Percentiles rank a stretch among this genome's conserved stretches.
These are phyloP conservation scores for Diaporthe sp. DNA, from an alignment of 2,329 filamentous ascomycete species.

Conservation along the genomic window DNA sequence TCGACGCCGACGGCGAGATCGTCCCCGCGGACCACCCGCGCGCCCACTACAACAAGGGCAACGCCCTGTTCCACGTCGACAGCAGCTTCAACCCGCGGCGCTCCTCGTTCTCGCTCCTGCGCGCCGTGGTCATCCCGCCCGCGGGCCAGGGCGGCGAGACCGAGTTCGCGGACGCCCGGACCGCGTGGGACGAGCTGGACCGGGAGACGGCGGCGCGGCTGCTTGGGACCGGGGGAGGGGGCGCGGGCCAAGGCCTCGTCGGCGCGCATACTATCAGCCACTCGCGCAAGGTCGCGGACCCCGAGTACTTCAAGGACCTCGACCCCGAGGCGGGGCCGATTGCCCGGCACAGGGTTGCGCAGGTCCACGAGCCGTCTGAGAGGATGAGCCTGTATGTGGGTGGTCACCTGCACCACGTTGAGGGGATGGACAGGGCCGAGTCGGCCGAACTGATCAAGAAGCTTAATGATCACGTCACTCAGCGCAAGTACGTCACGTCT, in stretches of 20 bases:
- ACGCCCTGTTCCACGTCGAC: constrained; percentile 67
- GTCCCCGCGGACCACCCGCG: constrained; percentile 56
- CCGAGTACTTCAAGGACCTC: constrained; percentile 60
- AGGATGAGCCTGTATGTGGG: constrained; percentile 67
- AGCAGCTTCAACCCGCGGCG: constrained; percentile 67
- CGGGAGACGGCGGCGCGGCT: constrained; percentile 50
- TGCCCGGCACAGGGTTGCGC: constrained; percentile 61
- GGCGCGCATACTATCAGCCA: constrained; percentile 65
- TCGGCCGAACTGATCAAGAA: constrained; percentile 52
- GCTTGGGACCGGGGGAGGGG: constrained; percentile 47
- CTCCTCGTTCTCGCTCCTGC: constrained; percentile 64
- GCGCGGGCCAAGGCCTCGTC: constrained; percentile 52
- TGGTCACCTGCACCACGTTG: constrained; percentile 65
- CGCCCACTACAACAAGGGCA: constrained; percentile 57
- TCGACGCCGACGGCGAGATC: constrained; percentile 60
- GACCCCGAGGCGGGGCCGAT: constrained; percentile 54
- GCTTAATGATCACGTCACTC: constrained; percentile 62
- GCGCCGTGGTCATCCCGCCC: constrained; percentile 63
- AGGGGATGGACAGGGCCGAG: constrained; percentile 47
- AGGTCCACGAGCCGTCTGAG: constrained; percentile 64
- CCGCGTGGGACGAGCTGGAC: constrained; percentile 62
- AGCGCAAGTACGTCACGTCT: constrained; percentile 59
- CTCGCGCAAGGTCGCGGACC: constrained; percentile 63
- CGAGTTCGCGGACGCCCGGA: constrained; percentile 65
- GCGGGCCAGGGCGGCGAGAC: constrained; percentile 61